These are phyloP conservation scores for Fusarium sp. DNA, from an alignment of 2,329 filamentous ascomycete genomes.

Conservation along the genomic window DNA sequence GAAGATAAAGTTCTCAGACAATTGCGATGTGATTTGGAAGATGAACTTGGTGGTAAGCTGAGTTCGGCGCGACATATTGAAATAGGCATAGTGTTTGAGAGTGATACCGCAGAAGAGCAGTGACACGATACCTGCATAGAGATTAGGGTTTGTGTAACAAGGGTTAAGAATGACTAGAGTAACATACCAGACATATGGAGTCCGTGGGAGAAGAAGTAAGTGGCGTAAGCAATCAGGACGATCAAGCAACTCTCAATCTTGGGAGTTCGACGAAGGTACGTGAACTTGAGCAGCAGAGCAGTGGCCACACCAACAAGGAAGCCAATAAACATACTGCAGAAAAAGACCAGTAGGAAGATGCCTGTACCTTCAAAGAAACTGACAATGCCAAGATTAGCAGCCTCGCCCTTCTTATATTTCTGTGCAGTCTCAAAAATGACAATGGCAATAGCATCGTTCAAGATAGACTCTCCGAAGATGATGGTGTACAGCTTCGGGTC, in stretches of 20 bases:
- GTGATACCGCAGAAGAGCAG: slow-evolving; percentile 98
- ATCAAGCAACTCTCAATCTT: slow-evolving; percentile 98
- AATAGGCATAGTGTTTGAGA: slow-evolving; percentile 98
- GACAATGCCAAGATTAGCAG: slow-evolving; percentile 79
- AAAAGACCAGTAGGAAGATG: slow-evolving; percentile 96
- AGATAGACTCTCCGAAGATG: slow-evolving; percentile 97
- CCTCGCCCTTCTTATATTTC: slow-evolving; percentile 83
- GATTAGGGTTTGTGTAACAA: slow-evolving; percentile 19
- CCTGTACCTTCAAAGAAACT: slow-evolving; percentile 93
- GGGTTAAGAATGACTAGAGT: not conserved
- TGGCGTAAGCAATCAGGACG: slow-evolving; percentile 93
- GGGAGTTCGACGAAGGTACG: slow-evolving; percentile 89
- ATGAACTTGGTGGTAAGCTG: slow-evolving; percentile 98
- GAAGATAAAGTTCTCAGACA: slow-evolving; percentile 99
- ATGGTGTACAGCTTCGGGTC: slow-evolving; percentile 98
- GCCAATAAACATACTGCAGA: slow-evolving; percentile 91
- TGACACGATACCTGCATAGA: slow-evolving; percentile 85
- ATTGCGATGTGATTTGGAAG: slow-evolving; percentile 92
- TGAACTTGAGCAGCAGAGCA: slow-evolving; percentile 92
- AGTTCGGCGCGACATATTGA: slow-evolving; percentile 98
- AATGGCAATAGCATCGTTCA: slow-evolving; percentile 98
- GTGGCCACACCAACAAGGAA: slow-evolving; percentile 88
- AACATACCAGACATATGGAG: slow-evolving; percentile 91
- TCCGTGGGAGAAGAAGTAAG: slow-evolving; percentile 97
- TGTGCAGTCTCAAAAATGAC: slow-evolving; percentile 98